Percentiles rank a stretch among this genome's conserved stretches.
phyloP scores from a whole-genome alignment of 2,329 filamentous ascomycete species.

The Ophiostoma himal-ulmi region DNA sequence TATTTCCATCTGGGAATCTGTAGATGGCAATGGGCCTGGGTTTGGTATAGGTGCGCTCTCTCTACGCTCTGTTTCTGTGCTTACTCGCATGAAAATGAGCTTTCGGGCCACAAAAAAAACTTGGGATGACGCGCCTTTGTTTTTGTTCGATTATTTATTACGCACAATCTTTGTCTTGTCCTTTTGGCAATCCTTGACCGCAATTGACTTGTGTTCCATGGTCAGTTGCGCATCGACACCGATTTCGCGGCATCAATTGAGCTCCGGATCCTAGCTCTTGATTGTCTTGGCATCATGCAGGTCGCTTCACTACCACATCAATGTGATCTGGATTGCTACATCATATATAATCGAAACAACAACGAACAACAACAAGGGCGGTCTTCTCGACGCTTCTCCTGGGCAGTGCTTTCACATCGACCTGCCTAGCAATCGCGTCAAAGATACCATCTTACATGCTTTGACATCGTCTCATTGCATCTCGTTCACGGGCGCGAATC shows the following conservation, averaged over 20 bases:
- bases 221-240: too few species aligned
- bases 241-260: neutral
- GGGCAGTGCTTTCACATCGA: neutral
- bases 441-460: slow-evolving; percentile 11
- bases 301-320: neutral
- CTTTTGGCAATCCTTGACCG: neutral
- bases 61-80: slow-evolving; percentile 13
- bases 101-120: slow-evolving; percentile 18
- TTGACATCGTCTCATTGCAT: neutral
- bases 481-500: neutral
- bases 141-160: neutral
- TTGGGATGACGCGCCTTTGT: slow-evolving; percentile 13
- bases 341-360: neutral
- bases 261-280: neutral
- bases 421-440: neutral
- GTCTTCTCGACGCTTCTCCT: slow-evolving; percentile 4
- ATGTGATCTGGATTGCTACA: neutral
- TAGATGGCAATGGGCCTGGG: neutral
- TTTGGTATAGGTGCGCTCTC: slow-evolving; percentile 7
- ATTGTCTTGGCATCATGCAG: slow-evolving; percentile 9
- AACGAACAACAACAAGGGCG: neutral
- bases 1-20: neutral
- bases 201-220: too few species aligned
- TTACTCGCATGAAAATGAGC: slow-evolving; percentile 9
- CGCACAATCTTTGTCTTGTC: neutral